These are phyloP conservation scores for Bauhinia variegata DNA, from an alignment of 306 rosid genomes.

Conservation along the genomic window DNA sequence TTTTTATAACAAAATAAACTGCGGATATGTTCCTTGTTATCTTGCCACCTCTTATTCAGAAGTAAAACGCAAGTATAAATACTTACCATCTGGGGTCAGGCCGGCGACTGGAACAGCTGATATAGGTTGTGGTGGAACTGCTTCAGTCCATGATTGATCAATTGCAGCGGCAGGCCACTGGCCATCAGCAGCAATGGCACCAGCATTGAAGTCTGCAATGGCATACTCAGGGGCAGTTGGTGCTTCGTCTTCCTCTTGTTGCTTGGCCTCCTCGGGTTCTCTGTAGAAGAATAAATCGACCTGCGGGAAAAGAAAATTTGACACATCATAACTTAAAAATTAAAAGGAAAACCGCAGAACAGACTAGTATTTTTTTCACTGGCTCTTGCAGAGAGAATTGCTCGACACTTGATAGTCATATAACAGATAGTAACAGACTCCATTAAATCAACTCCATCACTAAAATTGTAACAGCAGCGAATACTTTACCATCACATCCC, in stretches of 20 bases:
- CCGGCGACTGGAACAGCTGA: slow-evolving; percentile 37
- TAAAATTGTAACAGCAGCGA: not conserved
- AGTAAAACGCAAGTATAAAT: slow-evolving; percentile 35
- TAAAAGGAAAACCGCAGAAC: not conserved
- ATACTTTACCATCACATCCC: slow-evolving; percentile 84
- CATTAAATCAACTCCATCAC: not conserved
- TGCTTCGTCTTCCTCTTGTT: slow-evolving; percentile 71
- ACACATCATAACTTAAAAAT: not conserved
- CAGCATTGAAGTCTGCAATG: slow-evolving; percentile 49
- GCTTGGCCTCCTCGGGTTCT: slow-evolving; percentile 71
- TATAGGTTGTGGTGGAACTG: slow-evolving; percentile 44
- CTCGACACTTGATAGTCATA: not conserved
- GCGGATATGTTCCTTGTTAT: too few species aligned
- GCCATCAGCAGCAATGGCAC: slow-evolving; percentile 39
- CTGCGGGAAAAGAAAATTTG: slow-evolving; percentile 42
- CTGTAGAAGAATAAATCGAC: slow-evolving; percentile 88
- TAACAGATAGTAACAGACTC: not conserved
- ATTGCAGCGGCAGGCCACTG: slow-evolving; percentile 46
- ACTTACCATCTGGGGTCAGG: slow-evolving; percentile 48
- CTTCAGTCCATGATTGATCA: slow-evolving; percentile 42
- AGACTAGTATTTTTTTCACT: not conserved
- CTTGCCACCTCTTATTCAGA: too few species aligned
- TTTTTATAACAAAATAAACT: too few species aligned
- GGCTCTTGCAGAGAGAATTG: too few species aligned
- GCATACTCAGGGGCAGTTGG: slow-evolving; percentile 54